phyloP scores from a whole-genome alignment of 129 eudicot genomes.

The Flaveria linearis region DNA sequence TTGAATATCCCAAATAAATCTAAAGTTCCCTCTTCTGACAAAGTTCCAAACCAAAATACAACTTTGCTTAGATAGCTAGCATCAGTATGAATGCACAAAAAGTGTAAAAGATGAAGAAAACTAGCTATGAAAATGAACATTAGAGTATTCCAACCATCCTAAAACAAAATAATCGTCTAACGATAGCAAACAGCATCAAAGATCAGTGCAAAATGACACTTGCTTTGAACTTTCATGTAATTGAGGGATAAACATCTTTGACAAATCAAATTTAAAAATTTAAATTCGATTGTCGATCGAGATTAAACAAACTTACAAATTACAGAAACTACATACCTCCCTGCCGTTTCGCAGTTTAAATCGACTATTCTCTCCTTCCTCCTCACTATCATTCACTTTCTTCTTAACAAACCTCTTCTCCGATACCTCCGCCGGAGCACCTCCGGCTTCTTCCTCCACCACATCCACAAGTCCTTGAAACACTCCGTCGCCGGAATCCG shows the following conservation, averaged over 20 bases:
- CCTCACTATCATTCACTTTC: constrained; percentile 33
- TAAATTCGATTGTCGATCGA: neutral
- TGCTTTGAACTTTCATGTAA: neutral
- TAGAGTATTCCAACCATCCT: neutral
- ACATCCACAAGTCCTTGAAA: constrained; percentile 16
- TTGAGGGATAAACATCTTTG: neutral
- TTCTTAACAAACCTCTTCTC: constrained; percentile 33
- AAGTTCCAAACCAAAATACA: neutral
- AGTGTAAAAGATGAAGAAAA: neutral
- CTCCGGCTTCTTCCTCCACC: constrained; percentile 24
- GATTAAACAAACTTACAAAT: neutral
- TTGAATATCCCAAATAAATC: neutral
- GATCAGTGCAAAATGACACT: neutral
- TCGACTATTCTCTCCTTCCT: constrained; percentile 44
- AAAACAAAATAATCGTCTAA: neutral
- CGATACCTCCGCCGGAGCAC: constrained; percentile 29
- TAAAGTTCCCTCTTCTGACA: neutral
- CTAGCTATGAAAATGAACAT: neutral
- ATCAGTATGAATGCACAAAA: neutral
- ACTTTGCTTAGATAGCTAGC: neutral
- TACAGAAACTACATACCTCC: constrained; percentile 48
- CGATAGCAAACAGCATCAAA: neutral
- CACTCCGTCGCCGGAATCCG: constrained; percentile 24
- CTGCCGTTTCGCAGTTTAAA: constrained; percentile 70
- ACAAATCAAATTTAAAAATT: neutral